phyloP scores from a whole-genome alignment of 805 yeast species.

The Sugiyamaella chiloensis region DNA sequence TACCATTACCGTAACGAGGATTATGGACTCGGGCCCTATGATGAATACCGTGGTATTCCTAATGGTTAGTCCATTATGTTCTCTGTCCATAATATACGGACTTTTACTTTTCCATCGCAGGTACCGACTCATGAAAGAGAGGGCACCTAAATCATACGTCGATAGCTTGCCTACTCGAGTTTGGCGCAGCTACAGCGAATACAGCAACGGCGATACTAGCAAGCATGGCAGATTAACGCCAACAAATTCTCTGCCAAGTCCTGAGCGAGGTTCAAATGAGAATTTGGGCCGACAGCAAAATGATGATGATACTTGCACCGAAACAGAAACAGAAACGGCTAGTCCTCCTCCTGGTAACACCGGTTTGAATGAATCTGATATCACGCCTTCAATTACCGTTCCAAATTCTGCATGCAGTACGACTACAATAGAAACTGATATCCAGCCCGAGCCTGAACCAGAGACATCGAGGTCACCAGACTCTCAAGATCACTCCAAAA shows the following conservation, averaged over 20 bases:
- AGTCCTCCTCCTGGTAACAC: not conserved
- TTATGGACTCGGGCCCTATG: slow-evolving; percentile 32
- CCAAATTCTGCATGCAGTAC: not conserved
- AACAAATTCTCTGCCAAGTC: not conserved
- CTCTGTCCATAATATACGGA: slow-evolving; percentile 36
- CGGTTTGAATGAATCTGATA: not conserved
- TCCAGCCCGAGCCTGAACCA: not conserved
- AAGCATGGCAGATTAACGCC: not conserved
- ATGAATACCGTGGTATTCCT: slow-evolving; percentile 37
- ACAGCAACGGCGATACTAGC: slow-evolving; percentile 2
- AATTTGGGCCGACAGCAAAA: not conserved
- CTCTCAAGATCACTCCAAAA: not conserved
- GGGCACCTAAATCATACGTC: slow-evolving; percentile 38
- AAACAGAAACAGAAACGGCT: not conserved
- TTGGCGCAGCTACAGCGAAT: slow-evolving; percentile 28
- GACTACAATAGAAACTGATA: not conserved
- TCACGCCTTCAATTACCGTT: not conserved
- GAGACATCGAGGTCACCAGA: not conserved
- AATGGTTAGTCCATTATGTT: slow-evolving; percentile 40
- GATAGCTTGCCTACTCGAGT: slow-evolving; percentile 36
- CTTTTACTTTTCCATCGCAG: slow-evolving; percentile 36
- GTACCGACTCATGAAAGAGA: slow-evolving; percentile 32
- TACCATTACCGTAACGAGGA: slow-evolving; percentile 23
- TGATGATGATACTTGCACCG: not conserved
- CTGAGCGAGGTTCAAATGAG: too few relatives aligned